phyloP scores from a whole-genome alignment of 2,329 filamentous ascomycete species.

The Chrysoporthe puriensis region DNA sequence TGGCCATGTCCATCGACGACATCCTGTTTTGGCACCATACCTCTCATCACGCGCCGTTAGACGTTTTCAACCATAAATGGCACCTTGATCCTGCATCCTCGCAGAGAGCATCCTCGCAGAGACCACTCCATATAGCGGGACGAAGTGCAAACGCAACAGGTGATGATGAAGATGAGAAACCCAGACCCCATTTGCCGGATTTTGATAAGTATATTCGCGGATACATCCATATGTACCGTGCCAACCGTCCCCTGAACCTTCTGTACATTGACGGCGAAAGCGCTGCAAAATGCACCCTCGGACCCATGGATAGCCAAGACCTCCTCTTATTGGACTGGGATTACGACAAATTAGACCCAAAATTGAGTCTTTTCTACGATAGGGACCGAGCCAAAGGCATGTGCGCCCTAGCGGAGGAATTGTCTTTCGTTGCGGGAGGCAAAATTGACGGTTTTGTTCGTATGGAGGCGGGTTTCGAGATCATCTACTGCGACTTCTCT shows the following conservation, averaged over 20 bases:
- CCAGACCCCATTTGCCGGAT: slow-evolving; percentile 13
- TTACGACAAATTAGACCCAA: not conserved
- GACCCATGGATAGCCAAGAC: slow-evolving; percentile 71
- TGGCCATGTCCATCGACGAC: not conserved
- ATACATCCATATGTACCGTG: slow-evolving; percentile 69
- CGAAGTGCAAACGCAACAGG: not conserved
- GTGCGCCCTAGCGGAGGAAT: slow-evolving; percentile 56
- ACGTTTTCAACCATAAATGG: not conserved
- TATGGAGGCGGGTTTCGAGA: slow-evolving; percentile 72
- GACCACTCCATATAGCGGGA: not conserved
- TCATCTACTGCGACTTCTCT: slow-evolving; percentile 68
- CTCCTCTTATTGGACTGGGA: slow-evolving; percentile 48
- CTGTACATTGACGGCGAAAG: slow-evolving; percentile 73
- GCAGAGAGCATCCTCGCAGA: not conserved
- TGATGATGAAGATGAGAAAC: not conserved
- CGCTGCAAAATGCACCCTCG: slow-evolving; percentile 66
- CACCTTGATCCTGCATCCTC: not conserved
- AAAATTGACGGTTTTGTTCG: slow-evolving; percentile 65
- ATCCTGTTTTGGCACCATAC: not conserved
- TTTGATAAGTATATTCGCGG: slow-evolving; percentile 43
- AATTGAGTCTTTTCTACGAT: slow-evolving; percentile 42
- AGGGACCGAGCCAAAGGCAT: slow-evolving; percentile 54
- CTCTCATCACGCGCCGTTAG: not conserved
- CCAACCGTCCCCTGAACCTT: slow-evolving; percentile 60
- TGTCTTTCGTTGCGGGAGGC: slow-evolving; percentile 43